These are phyloP conservation scores for Adansonia grandidieri DNA, from an alignment of 441 rosid species.

Conservation along the genomic window DNA sequence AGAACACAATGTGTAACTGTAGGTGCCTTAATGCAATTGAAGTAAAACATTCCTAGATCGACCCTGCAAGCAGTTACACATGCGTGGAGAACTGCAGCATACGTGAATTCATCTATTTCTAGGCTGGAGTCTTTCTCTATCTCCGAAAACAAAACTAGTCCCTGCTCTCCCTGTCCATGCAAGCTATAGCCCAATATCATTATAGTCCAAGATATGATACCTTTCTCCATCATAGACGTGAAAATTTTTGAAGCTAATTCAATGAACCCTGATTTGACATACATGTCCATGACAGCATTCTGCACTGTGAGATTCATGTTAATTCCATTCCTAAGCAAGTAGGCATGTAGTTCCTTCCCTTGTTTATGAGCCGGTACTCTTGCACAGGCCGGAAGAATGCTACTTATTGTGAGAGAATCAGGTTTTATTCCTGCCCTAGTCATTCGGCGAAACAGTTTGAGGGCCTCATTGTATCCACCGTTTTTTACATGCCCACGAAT, in stretches of 20 bases:
- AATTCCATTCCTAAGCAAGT: slow-evolving; percentile 48
- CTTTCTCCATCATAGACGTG: slow-evolving; percentile 39
- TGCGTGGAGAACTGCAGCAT: slow-evolving; percentile 50
- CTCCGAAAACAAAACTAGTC: slow-evolving; percentile 40
- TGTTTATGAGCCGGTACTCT: slow-evolving; percentile 48
- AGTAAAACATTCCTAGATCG: slow-evolving; percentile 45
- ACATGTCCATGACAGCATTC: slow-evolving; percentile 58
- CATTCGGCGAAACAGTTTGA: slow-evolving; percentile 53
- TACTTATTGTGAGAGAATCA: slow-evolving; percentile 39
- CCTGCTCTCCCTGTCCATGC: slow-evolving; percentile 50
- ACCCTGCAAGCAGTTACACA: slow-evolving; percentile 46
- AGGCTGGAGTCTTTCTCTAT: slow-evolving; percentile 40
- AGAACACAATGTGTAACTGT: slow-evolving; percentile 37
- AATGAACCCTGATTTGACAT: slow-evolving; percentile 48
- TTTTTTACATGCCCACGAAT: slow-evolving; percentile 44
- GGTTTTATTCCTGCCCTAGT: slow-evolving; percentile 39
- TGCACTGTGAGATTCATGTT: slow-evolving; percentile 37
- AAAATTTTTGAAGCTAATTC: slow-evolving; percentile 43
- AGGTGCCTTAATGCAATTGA: slow-evolving; percentile 42
- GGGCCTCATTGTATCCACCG: slow-evolving; percentile 49
- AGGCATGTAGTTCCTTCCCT: slow-evolving; percentile 51
- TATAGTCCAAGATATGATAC: slow-evolving; percentile 53
- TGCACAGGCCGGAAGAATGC: slow-evolving; percentile 55
- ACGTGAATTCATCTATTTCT: slow-evolving; percentile 41
- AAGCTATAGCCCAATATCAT: slow-evolving; percentile 50